Evolutionary conservation across 192 early-diverging fungal genomes (phyloP).

Genomic region (Polychytrium aggregatum): DNA sequence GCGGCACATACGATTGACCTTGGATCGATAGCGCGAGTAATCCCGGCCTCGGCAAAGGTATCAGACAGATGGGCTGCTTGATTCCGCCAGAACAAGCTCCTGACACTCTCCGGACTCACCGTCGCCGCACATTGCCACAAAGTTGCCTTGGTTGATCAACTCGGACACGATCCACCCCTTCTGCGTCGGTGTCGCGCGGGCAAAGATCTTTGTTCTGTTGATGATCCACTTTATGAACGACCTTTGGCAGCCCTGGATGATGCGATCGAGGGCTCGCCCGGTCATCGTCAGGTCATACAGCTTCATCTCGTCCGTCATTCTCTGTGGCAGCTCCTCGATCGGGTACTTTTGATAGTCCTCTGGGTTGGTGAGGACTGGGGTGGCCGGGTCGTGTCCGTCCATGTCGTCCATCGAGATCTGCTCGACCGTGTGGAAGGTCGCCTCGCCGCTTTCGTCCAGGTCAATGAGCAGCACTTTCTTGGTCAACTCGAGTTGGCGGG

Average conservation of each 20-base stretch:
- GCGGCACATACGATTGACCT: too few species aligned
- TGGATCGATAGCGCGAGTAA: too few species aligned
- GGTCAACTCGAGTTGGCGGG: constrained; percentile 49
- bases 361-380: too few species aligned
- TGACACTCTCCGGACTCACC: constrained; percentile 19
- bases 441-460: constrained; percentile 30
- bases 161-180: constrained; percentile 59
- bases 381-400: too few species aligned
- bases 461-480: constrained; percentile 49
- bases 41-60: too few species aligned
- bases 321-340: constrained; percentile 6
- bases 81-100: too few species aligned
- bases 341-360: too few species aligned
- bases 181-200: constrained; percentile 65
- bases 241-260: constrained; percentile 23
- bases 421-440: too few species aligned
- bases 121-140: constrained; percentile 81
- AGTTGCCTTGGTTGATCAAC: constrained; percentile 57
- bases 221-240: constrained; percentile 37
- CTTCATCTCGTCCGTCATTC: constrained; percentile 4
- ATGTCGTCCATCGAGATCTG: too few species aligned
- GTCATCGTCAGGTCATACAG: constrained; percentile 57
- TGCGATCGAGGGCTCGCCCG: constrained; percentile 50
- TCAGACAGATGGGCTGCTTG: too few species aligned
- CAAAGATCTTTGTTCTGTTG: constrained; percentile 55